Evolutionary conservation across 306 rosid genomes (phyloP).

Genomic region (Prunus campanulata): DNA sequence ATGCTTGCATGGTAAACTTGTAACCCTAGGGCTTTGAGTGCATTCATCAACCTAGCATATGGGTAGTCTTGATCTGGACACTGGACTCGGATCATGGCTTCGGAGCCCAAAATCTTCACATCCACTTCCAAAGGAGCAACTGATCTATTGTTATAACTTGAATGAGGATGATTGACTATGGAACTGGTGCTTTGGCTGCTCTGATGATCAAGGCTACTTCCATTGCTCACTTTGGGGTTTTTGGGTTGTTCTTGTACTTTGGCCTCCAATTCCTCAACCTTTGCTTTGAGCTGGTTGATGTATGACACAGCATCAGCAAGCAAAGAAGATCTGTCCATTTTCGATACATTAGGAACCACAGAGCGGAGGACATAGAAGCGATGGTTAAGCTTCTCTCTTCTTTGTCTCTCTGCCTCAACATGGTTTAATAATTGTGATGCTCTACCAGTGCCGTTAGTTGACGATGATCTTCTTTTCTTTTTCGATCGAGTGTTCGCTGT

Average conservation of each 20-base stretch:
- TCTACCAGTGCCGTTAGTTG: neutral
- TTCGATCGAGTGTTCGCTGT: neutral
- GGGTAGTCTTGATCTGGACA: constrained; percentile 38
- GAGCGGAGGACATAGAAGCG: constrained; percentile 54
- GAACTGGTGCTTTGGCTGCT: neutral
- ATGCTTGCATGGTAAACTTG: constrained; percentile 42
- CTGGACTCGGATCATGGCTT: constrained; percentile 46
- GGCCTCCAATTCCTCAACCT: constrained; percentile 17
- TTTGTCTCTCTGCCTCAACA: constrained; percentile 53
- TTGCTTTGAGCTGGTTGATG: constrained; percentile 42
- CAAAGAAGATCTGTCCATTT: constrained; percentile 56
- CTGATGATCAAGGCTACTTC: neutral
- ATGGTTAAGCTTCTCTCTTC: constrained; percentile 41
- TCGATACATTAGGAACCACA: constrained; percentile 48
- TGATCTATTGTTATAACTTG: neutral
- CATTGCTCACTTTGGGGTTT: neutral
- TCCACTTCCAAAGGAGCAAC: constrained; percentile 24
- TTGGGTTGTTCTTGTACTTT: neutral
- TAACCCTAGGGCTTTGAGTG: constrained; percentile 32
- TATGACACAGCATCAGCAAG: constrained; percentile 41
- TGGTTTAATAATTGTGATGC: constrained; percentile 14
- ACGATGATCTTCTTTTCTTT: neutral
- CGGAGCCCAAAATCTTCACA: constrained; percentile 35
- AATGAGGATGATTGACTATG: neutral
- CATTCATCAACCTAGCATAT: constrained; percentile 39